Percentiles rank a stretch among this genome's conserved stretches.
Conservation (phyloP, 768 basidiomycete species). For the Hydnomerulius pinastri region DNA sequence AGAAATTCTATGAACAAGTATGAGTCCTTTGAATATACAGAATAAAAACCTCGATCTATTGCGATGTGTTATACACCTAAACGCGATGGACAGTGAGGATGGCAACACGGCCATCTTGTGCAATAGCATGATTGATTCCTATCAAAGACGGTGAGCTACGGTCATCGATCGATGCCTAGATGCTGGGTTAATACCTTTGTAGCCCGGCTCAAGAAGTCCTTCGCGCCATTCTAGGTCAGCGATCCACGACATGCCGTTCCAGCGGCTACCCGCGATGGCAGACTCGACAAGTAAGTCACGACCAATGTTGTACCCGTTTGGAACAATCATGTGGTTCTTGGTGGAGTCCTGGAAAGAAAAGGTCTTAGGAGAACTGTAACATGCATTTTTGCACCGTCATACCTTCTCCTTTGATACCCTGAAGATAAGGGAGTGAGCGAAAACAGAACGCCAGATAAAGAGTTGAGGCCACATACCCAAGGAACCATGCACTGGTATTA, state of each 20-base stretch:
- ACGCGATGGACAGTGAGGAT: conserved; percentile 65
- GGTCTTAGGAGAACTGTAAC: conserved; percentile 1
- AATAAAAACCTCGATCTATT: background rate
- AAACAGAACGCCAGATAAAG: background rate
- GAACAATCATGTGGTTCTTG: conserved; percentile 71
- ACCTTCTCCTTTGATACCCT: conserved; percentile 78
- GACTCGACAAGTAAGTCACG: conserved; percentile 75
- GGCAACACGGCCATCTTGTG: conserved; percentile 81
- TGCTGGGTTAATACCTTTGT: conserved; percentile 48
- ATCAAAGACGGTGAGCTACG: conserved; percentile 3
- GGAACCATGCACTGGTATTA: conserved; percentile 80
- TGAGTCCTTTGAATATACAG: background rate
- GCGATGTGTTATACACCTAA: conserved; percentile 14
- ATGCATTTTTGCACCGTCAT: background rate
- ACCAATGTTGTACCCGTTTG: conserved; percentile 81
- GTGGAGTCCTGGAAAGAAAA: conserved; percentile 46
- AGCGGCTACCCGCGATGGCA: conserved; percentile 60
- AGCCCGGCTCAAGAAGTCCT: conserved; percentile 70
- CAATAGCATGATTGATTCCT: conserved; percentile 83
- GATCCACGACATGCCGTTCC: conserved; percentile 70
- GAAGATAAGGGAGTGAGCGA: conserved; percentile 1
- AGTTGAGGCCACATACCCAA: conserved; percentile 53
- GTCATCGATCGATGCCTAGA: background rate
- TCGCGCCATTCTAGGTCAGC: conserved; percentile 77
- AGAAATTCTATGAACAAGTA: background rate